A percentile compares a stretch with the other conserved stretches of the same genome.
Conservation (phyloP, 352 stramenopile species). For the Globisporangium heterothallicum region DNA sequence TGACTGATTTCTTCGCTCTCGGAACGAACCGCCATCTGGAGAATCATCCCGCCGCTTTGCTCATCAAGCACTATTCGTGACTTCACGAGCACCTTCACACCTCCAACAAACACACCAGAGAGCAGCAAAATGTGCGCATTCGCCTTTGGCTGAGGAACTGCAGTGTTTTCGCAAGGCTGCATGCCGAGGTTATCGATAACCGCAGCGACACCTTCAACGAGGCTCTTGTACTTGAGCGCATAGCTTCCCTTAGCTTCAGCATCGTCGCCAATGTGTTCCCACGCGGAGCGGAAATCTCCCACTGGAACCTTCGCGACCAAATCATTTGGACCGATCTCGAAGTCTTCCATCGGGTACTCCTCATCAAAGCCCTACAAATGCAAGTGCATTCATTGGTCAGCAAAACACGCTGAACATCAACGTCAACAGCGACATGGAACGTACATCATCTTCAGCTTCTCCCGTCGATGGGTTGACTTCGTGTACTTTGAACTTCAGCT, state of each 20-base stretch:
- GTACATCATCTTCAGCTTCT: constrained; percentile 75
- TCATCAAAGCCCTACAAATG: constrained; percentile 90
- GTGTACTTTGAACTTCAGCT: constrained; percentile 95
- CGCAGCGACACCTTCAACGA: constrained; percentile 93
- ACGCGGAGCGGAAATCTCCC: constrained; percentile 94
- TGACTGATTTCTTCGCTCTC: constrained; percentile 92
- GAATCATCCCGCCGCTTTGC: constrained; percentile 83
- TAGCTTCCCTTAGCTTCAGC: constrained; percentile 97
- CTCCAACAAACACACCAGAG: constrained; percentile 94
- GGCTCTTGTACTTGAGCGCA: constrained; percentile 94
- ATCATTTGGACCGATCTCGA: constrained; percentile 93
- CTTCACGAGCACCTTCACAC: constrained; percentile 93
- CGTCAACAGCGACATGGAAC: constrained; percentile 9
- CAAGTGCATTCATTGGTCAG: constrained; percentile 5
- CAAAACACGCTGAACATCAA: constrained; percentile 8
- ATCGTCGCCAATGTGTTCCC: constrained; percentile 92
- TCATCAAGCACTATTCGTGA: constrained; percentile 93
- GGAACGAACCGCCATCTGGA: constrained; percentile 96
- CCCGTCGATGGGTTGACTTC: constrained; percentile 94
- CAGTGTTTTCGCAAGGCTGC: constrained; percentile 95
- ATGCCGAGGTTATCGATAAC: constrained; percentile 97
- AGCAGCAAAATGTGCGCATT: constrained; percentile 96
- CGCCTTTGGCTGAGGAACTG: constrained; percentile 74
- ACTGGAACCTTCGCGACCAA: constrained; percentile 97
- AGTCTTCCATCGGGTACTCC: constrained; percentile 98